A percentile compares a stretch with the other conserved stretches of the same genome.
Conservation (phyloP, 192 early-diverging fungal genomes). For the Coemansia sp. region DNA sequence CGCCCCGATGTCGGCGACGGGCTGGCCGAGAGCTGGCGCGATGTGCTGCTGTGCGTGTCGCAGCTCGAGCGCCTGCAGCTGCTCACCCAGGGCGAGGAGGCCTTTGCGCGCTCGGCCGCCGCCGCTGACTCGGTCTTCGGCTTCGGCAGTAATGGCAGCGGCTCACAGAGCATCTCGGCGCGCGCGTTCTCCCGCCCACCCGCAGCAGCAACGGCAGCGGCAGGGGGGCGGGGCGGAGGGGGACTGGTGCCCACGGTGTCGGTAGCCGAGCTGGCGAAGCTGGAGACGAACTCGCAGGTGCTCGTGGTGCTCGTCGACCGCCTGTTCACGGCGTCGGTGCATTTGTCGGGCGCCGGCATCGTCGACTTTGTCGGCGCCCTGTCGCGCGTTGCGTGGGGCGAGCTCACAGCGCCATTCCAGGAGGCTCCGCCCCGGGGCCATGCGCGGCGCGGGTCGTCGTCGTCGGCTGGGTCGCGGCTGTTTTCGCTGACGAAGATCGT, state of each 20-base stretch:
- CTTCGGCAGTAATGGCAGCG: conserved; percentile 3
- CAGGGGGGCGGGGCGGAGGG: conserved; percentile 54
- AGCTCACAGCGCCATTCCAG: conserved; percentile 57
- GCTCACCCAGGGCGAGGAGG: conserved; percentile 43
- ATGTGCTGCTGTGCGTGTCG: conserved; percentile 80
- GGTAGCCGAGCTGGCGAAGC: conserved; percentile 65
- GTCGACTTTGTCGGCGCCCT: conserved; percentile 87
- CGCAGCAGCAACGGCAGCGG: conserved; percentile 37
- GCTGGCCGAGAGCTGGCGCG: conserved; percentile 72
- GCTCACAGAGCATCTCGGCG: conserved; percentile 32
- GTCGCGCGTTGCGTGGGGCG: conserved; percentile 84
- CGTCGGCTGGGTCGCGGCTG: conserved; percentile 67
- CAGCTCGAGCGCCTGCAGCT: conserved; percentile 88
- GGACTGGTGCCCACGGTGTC: conserved; percentile 71
- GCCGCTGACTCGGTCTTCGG: conserved; percentile 19
- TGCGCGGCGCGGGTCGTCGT: not conserved
- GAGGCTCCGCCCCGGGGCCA: not conserved
- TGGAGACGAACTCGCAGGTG: conserved; percentile 65
- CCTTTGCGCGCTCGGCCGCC: conserved; percentile 4
- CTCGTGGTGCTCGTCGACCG: conserved; percentile 82
- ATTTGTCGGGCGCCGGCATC: conserved; percentile 79
- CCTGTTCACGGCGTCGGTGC: conserved; percentile 78
- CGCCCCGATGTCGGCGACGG: conserved; percentile 61
- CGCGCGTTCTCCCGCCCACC: conserved; percentile 67
- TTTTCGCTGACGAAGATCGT: conserved; percentile 94